These are phyloP conservation scores for Globisporangium cylindrosporum DNA, from an alignment of 352 stramenopile genomes.

Conservation along the genomic window DNA sequence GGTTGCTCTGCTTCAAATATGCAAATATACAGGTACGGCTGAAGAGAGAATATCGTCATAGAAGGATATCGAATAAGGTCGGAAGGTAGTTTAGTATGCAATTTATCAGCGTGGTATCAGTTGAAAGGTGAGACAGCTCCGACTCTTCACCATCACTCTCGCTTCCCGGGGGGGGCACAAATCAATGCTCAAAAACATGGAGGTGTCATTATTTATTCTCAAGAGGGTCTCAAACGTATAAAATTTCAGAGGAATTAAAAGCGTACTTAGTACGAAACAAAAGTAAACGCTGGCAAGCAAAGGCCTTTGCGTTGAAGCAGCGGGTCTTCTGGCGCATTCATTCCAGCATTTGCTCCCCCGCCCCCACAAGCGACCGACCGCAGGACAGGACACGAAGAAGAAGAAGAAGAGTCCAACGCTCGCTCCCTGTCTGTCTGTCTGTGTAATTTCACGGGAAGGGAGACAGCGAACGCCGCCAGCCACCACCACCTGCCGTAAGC, in stretches of 20 bases:
- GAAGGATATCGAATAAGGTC: background rate
- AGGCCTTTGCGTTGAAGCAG: slow-evolving; percentile 1
- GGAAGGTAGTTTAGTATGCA: background rate
- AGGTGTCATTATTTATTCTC: too few relatives aligned
- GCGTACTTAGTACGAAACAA: background rate
- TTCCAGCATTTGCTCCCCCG: slow-evolving; percentile 7
- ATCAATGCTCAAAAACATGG: too few relatives aligned
- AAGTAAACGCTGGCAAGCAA: background rate
- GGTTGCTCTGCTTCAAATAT: slow-evolving; percentile 1
- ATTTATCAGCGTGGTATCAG: background rate
- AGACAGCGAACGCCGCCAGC: background rate
- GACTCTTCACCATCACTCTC: background rate
- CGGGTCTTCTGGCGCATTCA: background rate
- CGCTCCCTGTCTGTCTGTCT: background rate
- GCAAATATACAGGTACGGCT: background rate
- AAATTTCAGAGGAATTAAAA: background rate
- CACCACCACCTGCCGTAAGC: background rate
- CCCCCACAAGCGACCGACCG: background rate
- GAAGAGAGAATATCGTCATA: too few relatives aligned
- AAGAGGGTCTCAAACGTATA: too few relatives aligned
- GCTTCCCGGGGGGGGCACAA: background rate
- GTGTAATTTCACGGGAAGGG: background rate
- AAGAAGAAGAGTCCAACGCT: background rate
- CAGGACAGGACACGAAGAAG: slow-evolving; percentile 3
- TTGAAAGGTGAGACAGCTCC: background rate